These are phyloP conservation scores for Suillus plorans DNA, from an alignment of 768 basidiomycete species.

Conservation along the genomic window DNA sequence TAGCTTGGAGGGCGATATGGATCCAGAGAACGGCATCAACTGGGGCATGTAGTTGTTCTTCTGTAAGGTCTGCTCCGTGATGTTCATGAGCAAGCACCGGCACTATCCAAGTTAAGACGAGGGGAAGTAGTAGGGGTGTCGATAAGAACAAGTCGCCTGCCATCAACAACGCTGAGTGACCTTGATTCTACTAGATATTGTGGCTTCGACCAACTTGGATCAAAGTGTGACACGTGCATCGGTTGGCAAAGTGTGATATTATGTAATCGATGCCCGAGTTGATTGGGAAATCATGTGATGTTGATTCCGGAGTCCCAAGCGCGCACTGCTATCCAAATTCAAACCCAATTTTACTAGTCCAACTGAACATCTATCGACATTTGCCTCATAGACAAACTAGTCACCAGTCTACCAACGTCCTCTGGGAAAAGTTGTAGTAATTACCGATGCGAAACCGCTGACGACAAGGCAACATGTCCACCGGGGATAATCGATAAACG, in stretches of 20 bases:
- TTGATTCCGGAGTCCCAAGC: too few species aligned
- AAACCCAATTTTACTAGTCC: too few species aligned
- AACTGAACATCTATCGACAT: too few species aligned
- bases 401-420: background rate
- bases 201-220: too few species aligned
- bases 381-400: too few species aligned
- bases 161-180: background rate
- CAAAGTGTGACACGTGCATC: background rate
- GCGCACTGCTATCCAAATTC: too few species aligned
- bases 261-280: too few species aligned
- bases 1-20: slow-evolving; percentile 76
- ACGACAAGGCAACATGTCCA: background rate
- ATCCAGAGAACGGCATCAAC: slow-evolving; percentile 80
- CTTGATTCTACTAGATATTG: background rate
- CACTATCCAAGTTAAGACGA: background rate
- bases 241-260: too few species aligned
- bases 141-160: background rate
- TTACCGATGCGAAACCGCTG: background rate
- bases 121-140: background rate
- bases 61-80: slow-evolving; percentile 54
- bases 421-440: background rate
- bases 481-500: background rate
- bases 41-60: slow-evolving; percentile 62
- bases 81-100: slow-evolving; percentile 52
- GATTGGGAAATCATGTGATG: too few species aligned